phyloP scores from a whole-genome alignment of 768 basidiomycete genomes.

The Boletus vinaceobasis region DNA sequence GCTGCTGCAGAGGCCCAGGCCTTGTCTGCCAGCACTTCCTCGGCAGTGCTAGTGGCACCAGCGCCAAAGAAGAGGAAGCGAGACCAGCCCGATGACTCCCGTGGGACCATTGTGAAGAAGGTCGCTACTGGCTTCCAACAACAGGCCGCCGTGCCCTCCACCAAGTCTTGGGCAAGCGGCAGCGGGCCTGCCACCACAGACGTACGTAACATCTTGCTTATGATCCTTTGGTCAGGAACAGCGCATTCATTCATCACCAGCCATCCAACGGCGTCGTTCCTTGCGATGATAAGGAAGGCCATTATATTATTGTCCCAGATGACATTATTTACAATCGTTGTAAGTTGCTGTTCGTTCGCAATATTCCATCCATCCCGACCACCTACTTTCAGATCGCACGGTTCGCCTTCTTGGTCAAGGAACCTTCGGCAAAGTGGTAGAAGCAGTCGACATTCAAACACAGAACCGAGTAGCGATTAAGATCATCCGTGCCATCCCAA shows the following conservation, averaged over 20 bases:
- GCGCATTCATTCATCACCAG: constrained; percentile 37
- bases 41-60: constrained; percentile 63
- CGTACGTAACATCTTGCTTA: constrained; percentile 42
- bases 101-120: constrained; percentile 66
- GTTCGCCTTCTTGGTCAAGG: constrained; percentile 91
- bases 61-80: constrained; percentile 82
- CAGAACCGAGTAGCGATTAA: constrained; percentile 90
- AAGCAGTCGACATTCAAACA: constrained; percentile 78
- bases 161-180: constrained; percentile 67
- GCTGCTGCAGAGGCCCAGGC: constrained; percentile 85
- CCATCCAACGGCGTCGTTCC: constrained; percentile 63
- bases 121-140: constrained; percentile 48
- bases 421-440: constrained; percentile 98
- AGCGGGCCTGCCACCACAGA: constrained; percentile 64
- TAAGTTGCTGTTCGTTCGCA: constrained; percentile 37
- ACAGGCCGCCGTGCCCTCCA: constrained; percentile 45
- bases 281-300: constrained; percentile 98
- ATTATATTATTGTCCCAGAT: constrained; percentile 92
- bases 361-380: constrained; percentile 10
- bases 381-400: constrained; percentile 69
- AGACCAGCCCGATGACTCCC: constrained; percentile 70
- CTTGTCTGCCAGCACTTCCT: constrained; percentile 60
- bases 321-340: constrained; percentile 86
- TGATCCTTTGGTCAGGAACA: constrained; percentile 21
- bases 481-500: constrained; percentile 97